These are phyloP conservation scores for Dioszegia hungarica DNA, from an alignment of 768 basidiomycete genomes.

Conservation along the genomic window DNA sequence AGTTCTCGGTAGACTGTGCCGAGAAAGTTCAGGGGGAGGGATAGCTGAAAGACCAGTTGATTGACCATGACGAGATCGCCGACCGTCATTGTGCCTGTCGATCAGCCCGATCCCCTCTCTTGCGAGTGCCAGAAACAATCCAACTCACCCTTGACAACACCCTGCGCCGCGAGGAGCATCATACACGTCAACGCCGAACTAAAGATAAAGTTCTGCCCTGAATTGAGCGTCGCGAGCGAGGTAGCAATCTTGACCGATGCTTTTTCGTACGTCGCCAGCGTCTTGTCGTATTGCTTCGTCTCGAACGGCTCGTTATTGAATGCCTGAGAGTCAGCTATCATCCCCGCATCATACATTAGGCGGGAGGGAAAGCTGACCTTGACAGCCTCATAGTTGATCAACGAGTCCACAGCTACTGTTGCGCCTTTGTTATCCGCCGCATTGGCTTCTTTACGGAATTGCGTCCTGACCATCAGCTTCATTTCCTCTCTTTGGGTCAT, in stretches of 20 bases:
- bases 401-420: conserved; percentile 83
- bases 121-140: neutral
- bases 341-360: neutral
- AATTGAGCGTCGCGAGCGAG: conserved; percentile 85
- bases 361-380: conserved; percentile 61
- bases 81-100: conserved; percentile 90
- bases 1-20: conserved; percentile 95
- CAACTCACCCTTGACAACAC: conserved; percentile 76
- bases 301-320: conserved; percentile 97
- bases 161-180: conserved; percentile 95
- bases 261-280: conserved; percentile 80
- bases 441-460: conserved; percentile 90
- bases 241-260: conserved; percentile 92
- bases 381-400: conserved; percentile 98
- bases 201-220: conserved; percentile 95
- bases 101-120: neutral
- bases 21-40: conserved; percentile 91
- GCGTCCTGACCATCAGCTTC: conserved; percentile 58
- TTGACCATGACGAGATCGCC: conserved; percentile 99
- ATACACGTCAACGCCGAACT: conserved; percentile 85
- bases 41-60: conserved; percentile 94
- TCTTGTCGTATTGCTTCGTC: conserved; percentile 82
- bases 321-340: conserved; percentile 56
- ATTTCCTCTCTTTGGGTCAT: neutral
- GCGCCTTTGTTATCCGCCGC: conserved; percentile 95